A percentile compares a stretch with the other conserved stretches of the same genome.
Evolutionary conservation across 192 early-diverging fungal species (phyloP).

Genomic region (Backusella morwellensis): DNA sequence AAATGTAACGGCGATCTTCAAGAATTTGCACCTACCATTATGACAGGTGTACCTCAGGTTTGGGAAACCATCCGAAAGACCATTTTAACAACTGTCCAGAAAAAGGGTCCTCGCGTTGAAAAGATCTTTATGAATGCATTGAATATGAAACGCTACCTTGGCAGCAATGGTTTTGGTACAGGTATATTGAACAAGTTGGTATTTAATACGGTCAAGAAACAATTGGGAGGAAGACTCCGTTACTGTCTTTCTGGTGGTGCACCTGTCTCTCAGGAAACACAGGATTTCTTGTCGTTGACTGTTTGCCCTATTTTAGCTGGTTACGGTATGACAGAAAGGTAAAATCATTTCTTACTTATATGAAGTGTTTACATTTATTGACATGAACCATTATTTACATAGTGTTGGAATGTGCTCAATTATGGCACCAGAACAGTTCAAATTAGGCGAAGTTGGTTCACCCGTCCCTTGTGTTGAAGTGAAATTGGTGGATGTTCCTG

Average conservation of each 20-base stretch:
- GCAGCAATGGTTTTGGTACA: constrained; percentile 45
- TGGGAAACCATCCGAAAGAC: constrained; percentile 81
- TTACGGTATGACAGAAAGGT: constrained; percentile 69
- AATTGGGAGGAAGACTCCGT: constrained; percentile 66
- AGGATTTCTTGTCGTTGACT: constrained; percentile 63
- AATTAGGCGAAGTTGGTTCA: constrained; percentile 68
- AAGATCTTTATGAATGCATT: constrained; percentile 58
- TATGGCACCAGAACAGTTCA: constrained; percentile 59
- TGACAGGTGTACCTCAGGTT: constrained; percentile 75
- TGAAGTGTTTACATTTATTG: constrained; percentile 17
- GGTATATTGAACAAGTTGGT: constrained; percentile 53
- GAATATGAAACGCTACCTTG: constrained; percentile 51
- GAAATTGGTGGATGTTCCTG: constrained; percentile 58
- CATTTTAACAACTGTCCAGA: constrained; percentile 54
- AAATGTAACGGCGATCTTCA: constrained; percentile 67
- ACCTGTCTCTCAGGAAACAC: constrained; percentile 68
- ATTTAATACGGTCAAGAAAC: constrained; percentile 62
- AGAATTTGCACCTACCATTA: constrained; percentile 66
- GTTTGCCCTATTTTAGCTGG: constrained; percentile 64
- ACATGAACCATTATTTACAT: neutral
- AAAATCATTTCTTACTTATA: constrained; percentile 14
- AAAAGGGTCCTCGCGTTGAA: constrained; percentile 39
- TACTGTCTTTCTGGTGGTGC: constrained; percentile 70
- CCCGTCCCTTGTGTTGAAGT: constrained; percentile 63
- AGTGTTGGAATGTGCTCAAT: constrained; percentile 55